Base-by-base conservation (phyloP, 23 red algal species). In the Chondrus crispus region DNA sequence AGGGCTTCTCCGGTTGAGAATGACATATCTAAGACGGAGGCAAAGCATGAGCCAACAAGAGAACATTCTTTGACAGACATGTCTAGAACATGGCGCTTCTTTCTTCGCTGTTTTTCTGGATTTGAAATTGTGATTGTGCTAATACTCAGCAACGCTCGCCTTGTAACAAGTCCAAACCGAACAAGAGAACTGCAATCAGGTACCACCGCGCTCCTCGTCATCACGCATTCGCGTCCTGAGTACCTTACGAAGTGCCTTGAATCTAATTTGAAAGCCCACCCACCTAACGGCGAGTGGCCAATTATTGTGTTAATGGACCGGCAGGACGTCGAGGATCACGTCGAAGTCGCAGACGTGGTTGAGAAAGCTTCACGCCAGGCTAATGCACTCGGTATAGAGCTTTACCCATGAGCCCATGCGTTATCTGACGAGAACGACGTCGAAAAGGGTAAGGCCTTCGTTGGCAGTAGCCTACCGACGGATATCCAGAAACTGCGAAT, bases 151-250 rank as follows among this genome's bases (percentile, higher is more conserved):
- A n/a, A n/a, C n/a, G n/a, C n/a, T n/a, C n/a, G n/a, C n/a, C n/a
- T n/a, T n/a, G n/a, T n/a, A n/a, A n/a, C n/a, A n/a, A n/a, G n/a
- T n/a, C n/a, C n/a, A n/a, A n/a, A n/a, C n/a, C n/a, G n/a, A n/a
- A n/a, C n/a, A n/a, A n/a, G n/a, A n/a, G n/a, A n/a, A n/a, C n/a
- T n/a, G n/a, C n/a, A n/a, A n/a, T n/a, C n/a, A n/a, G n/a, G n/a
- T n/a, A n/a, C n/a, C n/a, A 93, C 91, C 24, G 45, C 69, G 10
- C 47, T 94, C 26, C 33, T 94, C 7, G 35, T 94, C 51, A 68
- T 94, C 62, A 94, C 91, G 1, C 91, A 94, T 49, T 86, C 91
- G 12, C 91, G 91, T 4, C 68, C 48, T 19, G 37, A 74, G 30
- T 94, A 94, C 66, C 82, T 94, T 30, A 87, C 62, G 22, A 46